Evolutionary conservation across 73 alveolate genomes (phyloP).

Genomic region (Stentor coeruleus): DNA sequence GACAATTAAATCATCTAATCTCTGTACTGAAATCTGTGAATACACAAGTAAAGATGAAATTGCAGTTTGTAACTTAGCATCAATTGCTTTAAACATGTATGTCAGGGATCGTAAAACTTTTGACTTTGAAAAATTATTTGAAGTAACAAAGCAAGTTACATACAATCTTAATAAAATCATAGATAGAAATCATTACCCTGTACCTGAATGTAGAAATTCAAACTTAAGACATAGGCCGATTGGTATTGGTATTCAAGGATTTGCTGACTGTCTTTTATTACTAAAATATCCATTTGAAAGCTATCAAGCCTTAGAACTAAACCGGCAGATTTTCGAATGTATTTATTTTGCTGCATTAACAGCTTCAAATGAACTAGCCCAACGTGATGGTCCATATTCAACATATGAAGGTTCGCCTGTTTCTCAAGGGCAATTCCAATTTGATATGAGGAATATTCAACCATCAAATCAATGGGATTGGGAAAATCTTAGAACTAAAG

Average conservation of each 20-base stretch:
- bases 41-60: conserved; percentile 88
- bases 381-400: conserved; percentile 67
- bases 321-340: conserved; percentile 84
- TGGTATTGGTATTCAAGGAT: conserved; percentile 91
- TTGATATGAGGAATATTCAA: conserved; percentile 36
- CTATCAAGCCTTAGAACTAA: conserved; percentile 67
- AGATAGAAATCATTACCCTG: conserved; percentile 66
- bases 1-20: conserved; percentile 87
- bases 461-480: conserved; percentile 48
- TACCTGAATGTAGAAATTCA: conserved; percentile 74
- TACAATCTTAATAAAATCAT: conserved; percentile 43
- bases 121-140: conserved; percentile 77
- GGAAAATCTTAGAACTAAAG: conserved; percentile 55
- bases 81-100: conserved; percentile 75
- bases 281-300: conserved; percentile 85
- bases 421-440: conserved; percentile 53
- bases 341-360: conserved; percentile 84
- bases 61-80: conserved; percentile 96
- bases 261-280: conserved; percentile 84
- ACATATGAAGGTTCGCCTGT: conserved; percentile 59
- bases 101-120: conserved; percentile 56
- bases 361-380: conserved; percentile 73
- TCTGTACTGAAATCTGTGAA: conserved; percentile 91
- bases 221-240: conserved; percentile 91
- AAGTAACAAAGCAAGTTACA: conserved; percentile 57